phyloP scores from a whole-genome alignment of 495 filamentous ascomycete genomes.

The Neurospora sublineolata region DNA sequence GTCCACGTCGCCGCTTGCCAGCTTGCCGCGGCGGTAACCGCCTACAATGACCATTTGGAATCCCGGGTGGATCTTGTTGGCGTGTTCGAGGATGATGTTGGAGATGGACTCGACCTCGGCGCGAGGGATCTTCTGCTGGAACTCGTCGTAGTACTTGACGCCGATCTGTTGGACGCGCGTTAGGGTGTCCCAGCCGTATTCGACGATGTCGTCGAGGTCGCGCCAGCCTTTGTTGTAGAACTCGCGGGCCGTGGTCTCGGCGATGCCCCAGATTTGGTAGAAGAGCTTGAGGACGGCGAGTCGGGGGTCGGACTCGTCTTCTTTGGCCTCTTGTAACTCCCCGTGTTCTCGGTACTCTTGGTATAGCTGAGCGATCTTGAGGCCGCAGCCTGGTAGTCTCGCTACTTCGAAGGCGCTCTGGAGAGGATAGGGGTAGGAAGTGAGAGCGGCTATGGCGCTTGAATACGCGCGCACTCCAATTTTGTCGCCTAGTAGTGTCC shows the following conservation, averaged over 20 bases:
- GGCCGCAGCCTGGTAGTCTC: constrained; percentile 67
- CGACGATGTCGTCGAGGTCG: constrained; percentile 65
- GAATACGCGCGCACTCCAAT: constrained; percentile 84
- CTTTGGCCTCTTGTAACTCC: constrained; percentile 47
- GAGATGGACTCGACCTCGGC: constrained; percentile 63
- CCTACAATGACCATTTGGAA: constrained; percentile 70
- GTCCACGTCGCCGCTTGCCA: constrained; percentile 67
- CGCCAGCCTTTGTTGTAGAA: constrained; percentile 77
- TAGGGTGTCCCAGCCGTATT: constrained; percentile 66
- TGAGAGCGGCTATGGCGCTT: constrained; percentile 68
- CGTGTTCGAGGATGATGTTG: constrained; percentile 48
- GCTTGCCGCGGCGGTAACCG: constrained; percentile 76
- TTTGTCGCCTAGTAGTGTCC: constrained; percentile 58
- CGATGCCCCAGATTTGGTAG: constrained; percentile 81
- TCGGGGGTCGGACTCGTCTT: constrained; percentile 51
- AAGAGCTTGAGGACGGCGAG: constrained; percentile 57
- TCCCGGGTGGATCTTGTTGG: constrained; percentile 38
- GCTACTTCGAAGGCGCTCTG: constrained; percentile 47
- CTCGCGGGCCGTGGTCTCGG: constrained; percentile 66
- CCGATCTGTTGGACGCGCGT: constrained; percentile 84
- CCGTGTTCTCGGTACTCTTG: constrained; percentile 57
- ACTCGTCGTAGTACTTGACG: constrained; percentile 90
- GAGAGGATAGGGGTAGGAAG: constrained; percentile 59
- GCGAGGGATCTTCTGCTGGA: constrained; percentile 58
- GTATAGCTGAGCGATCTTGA: constrained; percentile 70